Conservation (phyloP, 352 stramenopile species). For the Globisporangium yorkense region DNA sequence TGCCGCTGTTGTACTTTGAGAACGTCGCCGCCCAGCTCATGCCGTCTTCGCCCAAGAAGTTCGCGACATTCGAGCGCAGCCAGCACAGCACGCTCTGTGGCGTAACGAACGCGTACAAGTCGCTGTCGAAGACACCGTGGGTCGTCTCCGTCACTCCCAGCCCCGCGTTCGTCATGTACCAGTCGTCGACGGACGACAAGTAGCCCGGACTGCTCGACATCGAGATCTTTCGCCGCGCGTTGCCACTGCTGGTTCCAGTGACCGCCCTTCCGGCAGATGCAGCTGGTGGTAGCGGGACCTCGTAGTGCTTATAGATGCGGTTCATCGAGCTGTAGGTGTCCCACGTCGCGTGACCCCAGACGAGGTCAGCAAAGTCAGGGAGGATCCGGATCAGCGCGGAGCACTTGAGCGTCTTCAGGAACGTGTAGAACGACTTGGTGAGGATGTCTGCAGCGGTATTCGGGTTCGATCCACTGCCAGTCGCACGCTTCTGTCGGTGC, state of each 20-base stretch:
- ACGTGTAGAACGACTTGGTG: conserved; percentile 30
- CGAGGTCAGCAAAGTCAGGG: conserved; percentile 46
- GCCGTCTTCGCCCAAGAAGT: conserved; percentile 36
- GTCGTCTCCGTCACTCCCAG: conserved; percentile 67
- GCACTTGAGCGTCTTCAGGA: conserved; percentile 60
- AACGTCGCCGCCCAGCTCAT: conserved; percentile 41
- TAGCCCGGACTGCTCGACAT: conserved; percentile 78
- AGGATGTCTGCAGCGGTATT: conserved; percentile 3
- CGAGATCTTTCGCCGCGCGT: conserved; percentile 33
- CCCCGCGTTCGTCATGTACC: conserved; percentile 59
- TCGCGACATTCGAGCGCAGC: conserved; percentile 52
- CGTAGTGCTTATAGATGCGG: conserved; percentile 77
- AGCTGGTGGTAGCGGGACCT: conserved; percentile 38
- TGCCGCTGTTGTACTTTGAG: conserved; percentile 57
- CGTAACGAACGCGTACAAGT: conserved; percentile 43
- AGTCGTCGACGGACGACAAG: conserved; percentile 75
- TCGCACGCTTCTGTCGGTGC: conserved; percentile 3
- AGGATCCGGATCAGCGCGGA: conserved; percentile 67
- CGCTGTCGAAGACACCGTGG: conserved; percentile 50
- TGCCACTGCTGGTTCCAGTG: not conserved
- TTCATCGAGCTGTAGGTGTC: conserved; percentile 68
- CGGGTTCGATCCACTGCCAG: too few species aligned
- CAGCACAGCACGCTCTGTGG: conserved; percentile 57
- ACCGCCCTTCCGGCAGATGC: not conserved
- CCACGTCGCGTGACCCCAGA: conserved; percentile 72